A percentile compares a stretch with the other conserved stretches of the same genome.
Conservation (phyloP, 768 basidiomycete genomes). For the Suillus tomentosus region DNA sequence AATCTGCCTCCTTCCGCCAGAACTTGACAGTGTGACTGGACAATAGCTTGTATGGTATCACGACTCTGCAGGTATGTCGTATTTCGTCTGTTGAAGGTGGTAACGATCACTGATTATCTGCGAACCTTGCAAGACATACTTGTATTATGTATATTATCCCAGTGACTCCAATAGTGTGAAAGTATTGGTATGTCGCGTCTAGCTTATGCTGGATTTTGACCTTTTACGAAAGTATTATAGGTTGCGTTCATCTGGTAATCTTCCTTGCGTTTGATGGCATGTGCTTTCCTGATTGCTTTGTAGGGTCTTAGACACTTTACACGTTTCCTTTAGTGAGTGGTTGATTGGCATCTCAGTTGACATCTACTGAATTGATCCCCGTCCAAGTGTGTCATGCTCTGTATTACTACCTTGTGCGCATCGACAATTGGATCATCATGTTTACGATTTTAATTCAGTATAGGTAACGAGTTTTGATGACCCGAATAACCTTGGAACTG, state of each 20-base stretch:
- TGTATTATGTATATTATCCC: conserved; percentile 27
- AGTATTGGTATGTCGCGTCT: conserved; percentile 15
- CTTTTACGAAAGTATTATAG: neutral
- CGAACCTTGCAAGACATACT: conserved; percentile 21
- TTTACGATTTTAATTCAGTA: neutral
- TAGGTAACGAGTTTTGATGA: conserved; percentile 44
- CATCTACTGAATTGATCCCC: neutral
- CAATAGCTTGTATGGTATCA: conserved; percentile 24
- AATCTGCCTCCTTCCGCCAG: neutral
- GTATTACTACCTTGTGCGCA: conserved; percentile 44
- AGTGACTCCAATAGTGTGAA: conserved; percentile 16
- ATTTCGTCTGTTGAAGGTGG: too few relatives aligned
- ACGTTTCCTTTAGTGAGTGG: conserved; percentile 15
- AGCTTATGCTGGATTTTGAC: neutral
- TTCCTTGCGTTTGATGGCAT: neutral
- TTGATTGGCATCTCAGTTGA: neutral
- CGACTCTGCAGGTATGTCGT: conserved; percentile 23
- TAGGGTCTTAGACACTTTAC: conserved; percentile 15
- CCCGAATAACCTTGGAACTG: conserved; percentile 32
- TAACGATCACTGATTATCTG: neutral
- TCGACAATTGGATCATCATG: neutral
- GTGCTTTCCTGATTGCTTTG: neutral
- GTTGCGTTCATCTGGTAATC: conserved; percentile 13
- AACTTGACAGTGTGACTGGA: neutral
- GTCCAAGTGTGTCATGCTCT: conserved; percentile 28